phyloP scores from a whole-genome alignment of 2,329 filamentous ascomycete species.

The Cadophora malorum region DNA sequence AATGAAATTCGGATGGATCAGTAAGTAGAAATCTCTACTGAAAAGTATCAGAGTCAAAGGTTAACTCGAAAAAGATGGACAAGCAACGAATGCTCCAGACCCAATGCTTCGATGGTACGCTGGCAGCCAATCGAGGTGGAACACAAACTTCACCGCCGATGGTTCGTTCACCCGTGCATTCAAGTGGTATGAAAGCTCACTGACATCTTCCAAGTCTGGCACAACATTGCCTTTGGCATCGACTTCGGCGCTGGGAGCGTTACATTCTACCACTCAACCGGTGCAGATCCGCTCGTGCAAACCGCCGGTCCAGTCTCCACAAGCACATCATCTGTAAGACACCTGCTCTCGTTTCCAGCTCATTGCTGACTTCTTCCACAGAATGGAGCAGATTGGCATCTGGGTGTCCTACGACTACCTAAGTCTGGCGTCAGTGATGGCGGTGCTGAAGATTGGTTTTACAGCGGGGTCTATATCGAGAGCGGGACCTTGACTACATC shows the following conservation, averaged over 20 bases:
- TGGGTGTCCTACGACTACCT: constrained; percentile 71
- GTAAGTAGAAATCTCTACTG: constrained; percentile 41
- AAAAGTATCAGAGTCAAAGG: neutral
- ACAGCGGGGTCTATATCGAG: constrained; percentile 74
- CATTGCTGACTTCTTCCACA: neutral
- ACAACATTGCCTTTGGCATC: constrained; percentile 78
- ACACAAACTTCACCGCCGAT: constrained; percentile 62
- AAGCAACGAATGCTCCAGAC: constrained; percentile 50
- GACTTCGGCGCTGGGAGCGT: constrained; percentile 70
- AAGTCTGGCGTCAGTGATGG: constrained; percentile 55
- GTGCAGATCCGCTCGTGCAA: constrained; percentile 61
- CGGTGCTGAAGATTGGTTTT: constrained; percentile 68
- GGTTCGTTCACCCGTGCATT: neutral
- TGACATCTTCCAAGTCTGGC: constrained; percentile 58
- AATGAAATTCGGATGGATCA: constrained; percentile 72
- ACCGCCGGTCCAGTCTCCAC: constrained; percentile 65
- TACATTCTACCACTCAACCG: constrained; percentile 75
- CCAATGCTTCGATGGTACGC: constrained; percentile 71
- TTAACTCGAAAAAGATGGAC: neutral
- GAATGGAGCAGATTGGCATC: constrained; percentile 75
- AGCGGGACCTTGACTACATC: constrained; percentile 52
- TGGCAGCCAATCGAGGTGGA: constrained; percentile 66
- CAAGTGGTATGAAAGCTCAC: neutral
- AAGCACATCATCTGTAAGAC: constrained; percentile 57
- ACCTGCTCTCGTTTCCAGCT: neutral